A percentile compares a stretch with the other conserved stretches of the same genome.
Conservation (phyloP, 257 asterid species). For the Solanum stenotomum region DNA sequence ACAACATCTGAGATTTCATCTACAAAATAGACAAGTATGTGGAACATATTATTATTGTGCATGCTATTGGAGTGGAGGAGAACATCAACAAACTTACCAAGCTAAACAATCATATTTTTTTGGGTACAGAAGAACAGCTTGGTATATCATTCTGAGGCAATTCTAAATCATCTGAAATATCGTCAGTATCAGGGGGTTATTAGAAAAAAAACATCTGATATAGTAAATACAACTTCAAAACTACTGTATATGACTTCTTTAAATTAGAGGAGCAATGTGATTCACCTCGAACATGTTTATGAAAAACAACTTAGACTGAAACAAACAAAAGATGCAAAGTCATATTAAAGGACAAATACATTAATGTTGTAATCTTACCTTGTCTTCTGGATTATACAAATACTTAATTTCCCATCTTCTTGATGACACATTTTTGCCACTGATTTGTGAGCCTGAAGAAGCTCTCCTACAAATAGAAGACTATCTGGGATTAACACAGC, state of each 20-base stretch:
- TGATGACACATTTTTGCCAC: neutral
- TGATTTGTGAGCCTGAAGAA: neutral
- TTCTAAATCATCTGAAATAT: slow-evolving; percentile 61
- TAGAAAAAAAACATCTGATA: slow-evolving; percentile 43
- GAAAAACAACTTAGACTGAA: neutral
- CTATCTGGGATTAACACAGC: slow-evolving; percentile 6
- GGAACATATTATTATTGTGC: too few species aligned
- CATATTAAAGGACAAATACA: neutral
- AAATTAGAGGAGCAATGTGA: neutral
- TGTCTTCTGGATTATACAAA: slow-evolving; percentile 37
- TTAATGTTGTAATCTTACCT: slow-evolving; percentile 33
- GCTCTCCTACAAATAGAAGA: neutral
- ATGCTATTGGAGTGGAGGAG: neutral
- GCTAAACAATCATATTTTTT: slow-evolving; percentile 31
- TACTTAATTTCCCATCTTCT: neutral
- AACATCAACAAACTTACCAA: neutral
- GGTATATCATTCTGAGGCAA: slow-evolving; percentile 59
- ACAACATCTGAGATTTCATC: neutral
- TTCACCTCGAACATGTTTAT: neutral
- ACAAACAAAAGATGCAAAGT: neutral
- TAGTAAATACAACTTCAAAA: slow-evolving; percentile 45
- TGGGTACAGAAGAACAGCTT: slow-evolving; percentile 54
- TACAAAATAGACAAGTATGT: neutral
- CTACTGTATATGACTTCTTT: slow-evolving; percentile 23
- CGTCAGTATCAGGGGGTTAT: neutral